phyloP scores from a whole-genome alignment of 169 alveolate genomes.

The Ichthyophthirius multifiliis region DNA sequence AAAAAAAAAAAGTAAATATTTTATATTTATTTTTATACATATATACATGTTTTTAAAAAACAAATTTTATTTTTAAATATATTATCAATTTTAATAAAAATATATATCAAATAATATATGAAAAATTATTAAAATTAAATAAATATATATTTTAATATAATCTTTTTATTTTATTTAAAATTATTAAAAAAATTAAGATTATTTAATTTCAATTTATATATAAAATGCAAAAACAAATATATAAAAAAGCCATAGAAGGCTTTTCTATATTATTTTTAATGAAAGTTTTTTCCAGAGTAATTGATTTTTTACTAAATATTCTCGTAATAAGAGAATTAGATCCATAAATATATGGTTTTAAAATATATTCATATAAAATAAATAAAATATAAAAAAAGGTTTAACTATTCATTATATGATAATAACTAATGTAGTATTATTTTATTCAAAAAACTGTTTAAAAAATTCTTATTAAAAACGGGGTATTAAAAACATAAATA shows the following conservation, averaged over 20 bases:
- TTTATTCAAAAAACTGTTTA: not conserved
- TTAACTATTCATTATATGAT: conserved; percentile 3
- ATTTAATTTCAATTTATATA: too few species aligned
- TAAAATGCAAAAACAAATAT: too few species aligned
- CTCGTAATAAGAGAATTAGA: conserved; percentile 16
- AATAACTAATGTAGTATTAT: not conserved
- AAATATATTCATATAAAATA: not conserved
- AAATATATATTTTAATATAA: too few species aligned
- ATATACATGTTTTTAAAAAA: too few species aligned
- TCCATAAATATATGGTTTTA: conserved; percentile 6
- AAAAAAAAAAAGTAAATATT: too few species aligned
- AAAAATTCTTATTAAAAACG: conserved; percentile 1
- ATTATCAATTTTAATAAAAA: too few species aligned
- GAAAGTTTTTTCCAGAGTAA: conserved; percentile 13
- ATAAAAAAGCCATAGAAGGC: conserved; percentile 15
- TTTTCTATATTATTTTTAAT: conserved; percentile 12
- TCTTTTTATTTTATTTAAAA: too few species aligned
- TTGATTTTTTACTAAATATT: conserved; percentile 20
- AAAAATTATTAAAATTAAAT: too few species aligned
- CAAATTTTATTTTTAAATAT: too few species aligned
- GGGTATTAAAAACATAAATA: not conserved
- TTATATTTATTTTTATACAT: too few species aligned
- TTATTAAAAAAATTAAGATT: too few species aligned
- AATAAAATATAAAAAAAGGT: not conserved
- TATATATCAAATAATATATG: too few species aligned